Evolutionary conservation across 2,329 filamentous ascomycete species (phyloP), one percentile per base, ranked within the genome.

Genomic region (Tolypocladium paradoxum): DNA sequence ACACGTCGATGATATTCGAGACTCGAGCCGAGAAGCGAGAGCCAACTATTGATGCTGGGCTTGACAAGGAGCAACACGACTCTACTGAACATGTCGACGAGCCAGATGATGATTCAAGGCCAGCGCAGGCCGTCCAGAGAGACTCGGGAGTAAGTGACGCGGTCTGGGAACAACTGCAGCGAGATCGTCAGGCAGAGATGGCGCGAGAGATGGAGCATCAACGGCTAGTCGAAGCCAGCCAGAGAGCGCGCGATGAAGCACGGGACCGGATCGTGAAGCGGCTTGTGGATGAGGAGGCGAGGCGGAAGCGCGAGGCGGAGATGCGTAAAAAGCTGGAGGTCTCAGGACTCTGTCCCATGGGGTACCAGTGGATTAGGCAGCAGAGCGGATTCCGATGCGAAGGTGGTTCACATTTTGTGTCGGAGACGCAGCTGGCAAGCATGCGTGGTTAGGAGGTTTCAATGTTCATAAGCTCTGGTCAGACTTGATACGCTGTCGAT

Each of bases 321-420:
- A 64, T 59, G 31, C 31, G 31, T 12, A 73, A 78, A 65, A 57
- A 76, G 59, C 62, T 89, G 57, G 66, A 62, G 57, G 33, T 58
- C 1, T 71, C 81, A 69, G 85, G 85, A 0, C 49, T 65, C 0
- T 90, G 85, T 63, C 70, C 73, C 0, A 37, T 52, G 20, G 85
- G 84, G 0, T 89, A 48, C 60, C 52, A 54, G 0, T 90, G 85
- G 85, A 80, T 85, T 29, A 80, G 78, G 58, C 76, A 84, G 60
- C 40, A 2, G 1, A 62, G 60, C 1, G 85, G 85, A 0, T 89
- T 81, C 64, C 65, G 82, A 6, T 88, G 85, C 67, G 74, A 74
- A 0, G 85, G 77, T 0, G 84, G 84, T 0, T 62, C 61, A 2
- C 85, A 88, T 67, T 85, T 53, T 55, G 31, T 67, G 27, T 7